These are phyloP conservation scores for Mucor indicus DNA, from an alignment of 371 early-diverging fungal species.

Conservation along the genomic window DNA sequence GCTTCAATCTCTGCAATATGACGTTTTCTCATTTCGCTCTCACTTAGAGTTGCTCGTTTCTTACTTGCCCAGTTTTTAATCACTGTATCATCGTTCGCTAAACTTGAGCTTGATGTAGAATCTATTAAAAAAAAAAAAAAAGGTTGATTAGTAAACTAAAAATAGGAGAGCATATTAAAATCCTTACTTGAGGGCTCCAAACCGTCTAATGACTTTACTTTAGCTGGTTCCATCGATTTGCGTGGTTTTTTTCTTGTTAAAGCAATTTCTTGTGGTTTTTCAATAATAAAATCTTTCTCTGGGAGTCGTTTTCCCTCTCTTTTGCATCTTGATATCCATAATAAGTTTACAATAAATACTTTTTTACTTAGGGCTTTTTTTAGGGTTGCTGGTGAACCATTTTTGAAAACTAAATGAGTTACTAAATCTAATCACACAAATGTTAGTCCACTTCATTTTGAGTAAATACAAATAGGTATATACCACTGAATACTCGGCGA, in stretches of 20 bases:
- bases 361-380: slow-evolving; percentile 35
- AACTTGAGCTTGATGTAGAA: no score
- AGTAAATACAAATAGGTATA: no score
- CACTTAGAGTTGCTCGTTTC: no score
- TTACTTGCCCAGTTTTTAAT: no score
- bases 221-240: slow-evolving; percentile 48
- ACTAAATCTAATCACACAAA: slow-evolving; percentile 29
- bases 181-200: no score
- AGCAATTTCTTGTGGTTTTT: slow-evolving; percentile 25
- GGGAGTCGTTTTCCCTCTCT: slow-evolving; percentile 27
- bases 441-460: background rate
- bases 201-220: slow-evolving; percentile 32
- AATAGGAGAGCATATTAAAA: background rate
- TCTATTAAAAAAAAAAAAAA: no score
- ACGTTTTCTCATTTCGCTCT: background rate
- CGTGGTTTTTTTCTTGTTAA: slow-evolving; percentile 28
- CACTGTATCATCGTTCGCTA: no score
- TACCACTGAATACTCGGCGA: no score
- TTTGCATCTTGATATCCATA: slow-evolving; percentile 45
- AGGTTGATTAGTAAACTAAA: background rate
- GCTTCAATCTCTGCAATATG: slow-evolving; percentile 2
- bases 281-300: slow-evolving; percentile 36
- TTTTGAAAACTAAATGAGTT: slow-evolving; percentile 49
- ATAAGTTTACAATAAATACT: slow-evolving; percentile 30
- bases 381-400: slow-evolving; percentile 42